Evolutionary conservation across 78 protist species (phyloP).

Genomic region (Isochrysis galbana): DNA sequence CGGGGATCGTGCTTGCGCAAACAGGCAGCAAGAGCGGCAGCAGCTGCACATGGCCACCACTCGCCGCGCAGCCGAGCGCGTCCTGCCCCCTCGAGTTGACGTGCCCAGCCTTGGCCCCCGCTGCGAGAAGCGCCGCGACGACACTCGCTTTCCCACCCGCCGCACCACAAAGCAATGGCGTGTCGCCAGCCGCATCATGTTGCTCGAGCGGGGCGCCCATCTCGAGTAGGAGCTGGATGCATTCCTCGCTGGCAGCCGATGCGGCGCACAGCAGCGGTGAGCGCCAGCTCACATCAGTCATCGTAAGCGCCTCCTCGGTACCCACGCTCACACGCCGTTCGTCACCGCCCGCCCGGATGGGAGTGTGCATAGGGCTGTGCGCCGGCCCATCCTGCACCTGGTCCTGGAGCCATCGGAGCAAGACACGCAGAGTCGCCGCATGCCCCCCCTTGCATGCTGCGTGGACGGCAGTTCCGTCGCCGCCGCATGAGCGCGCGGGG

Average conservation of each 20-base stretch:
- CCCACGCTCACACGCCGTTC: too few relatives aligned
- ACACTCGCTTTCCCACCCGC: neutral
- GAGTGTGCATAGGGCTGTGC: too few relatives aligned
- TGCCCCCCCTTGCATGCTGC: neutral
- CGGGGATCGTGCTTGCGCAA: neutral
- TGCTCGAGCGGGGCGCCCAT: neutral
- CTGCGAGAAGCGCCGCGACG: neutral
- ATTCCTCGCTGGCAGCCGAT: neutral
- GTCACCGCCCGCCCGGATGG: too few relatives aligned
- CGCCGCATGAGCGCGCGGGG: neutral
- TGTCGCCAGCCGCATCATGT: neutral
- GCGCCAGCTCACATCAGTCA: neutral
- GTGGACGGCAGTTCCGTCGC: neutral
- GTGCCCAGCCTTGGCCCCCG: neutral
- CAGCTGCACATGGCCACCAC: neutral
- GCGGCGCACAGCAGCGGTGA: neutral
- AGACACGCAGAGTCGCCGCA: neutral
- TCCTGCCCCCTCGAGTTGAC: neutral
- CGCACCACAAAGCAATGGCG: neutral
- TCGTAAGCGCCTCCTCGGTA: neutral
- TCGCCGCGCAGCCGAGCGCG: neutral
- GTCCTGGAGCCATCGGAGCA: neutral
- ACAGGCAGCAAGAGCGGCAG: slow-evolving; percentile 1
- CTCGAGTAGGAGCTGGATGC: neutral
- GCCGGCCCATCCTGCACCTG: neutral